Evolutionary conservation across 176 grass and related monocot species (phyloP).

Genomic region (Triticum dicoccoides): DNA sequence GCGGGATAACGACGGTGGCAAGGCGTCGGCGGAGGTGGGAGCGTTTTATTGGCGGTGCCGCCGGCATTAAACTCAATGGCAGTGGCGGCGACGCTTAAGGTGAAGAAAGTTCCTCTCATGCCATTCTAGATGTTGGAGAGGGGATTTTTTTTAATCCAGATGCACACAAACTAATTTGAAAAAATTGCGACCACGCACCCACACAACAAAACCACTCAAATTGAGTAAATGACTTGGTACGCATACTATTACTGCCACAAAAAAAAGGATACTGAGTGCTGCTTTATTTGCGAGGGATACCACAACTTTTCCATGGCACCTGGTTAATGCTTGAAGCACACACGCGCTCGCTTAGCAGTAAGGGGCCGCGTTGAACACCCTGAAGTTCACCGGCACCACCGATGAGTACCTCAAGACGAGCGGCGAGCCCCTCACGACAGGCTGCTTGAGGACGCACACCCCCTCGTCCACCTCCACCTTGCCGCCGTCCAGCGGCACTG

Average conservation of each 20-base stretch:
- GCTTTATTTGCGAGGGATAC: no score
- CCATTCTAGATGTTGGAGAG: no score
- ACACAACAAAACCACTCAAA: not conserved
- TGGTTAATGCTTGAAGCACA: no score
- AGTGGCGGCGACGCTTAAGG: no score
- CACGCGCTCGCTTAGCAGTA: not conserved
- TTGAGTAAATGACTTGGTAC: not conserved
- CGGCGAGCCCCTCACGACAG: not conserved
- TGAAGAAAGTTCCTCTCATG: no score
- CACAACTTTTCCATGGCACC: no score
- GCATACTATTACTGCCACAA: no score
- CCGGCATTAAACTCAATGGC: no score
- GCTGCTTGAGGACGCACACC: slow-evolving; percentile 23
- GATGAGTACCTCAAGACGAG: slow-evolving; percentile 13
- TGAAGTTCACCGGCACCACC: slow-evolving; percentile 13
- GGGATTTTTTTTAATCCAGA: not conserved
- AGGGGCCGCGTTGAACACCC: not conserved
- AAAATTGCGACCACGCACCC: not conserved
- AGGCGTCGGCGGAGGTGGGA: no score
- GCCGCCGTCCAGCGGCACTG: slow-evolving; percentile 17
- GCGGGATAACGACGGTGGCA: no score
- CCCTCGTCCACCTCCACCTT: slow-evolving; percentile 18
- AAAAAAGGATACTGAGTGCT: no score
- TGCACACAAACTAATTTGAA: not conserved
- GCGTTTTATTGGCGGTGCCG: no score